phyloP scores from a whole-genome alignment of 1,139 yeast genomes.

The Pichia sp. region DNA sequence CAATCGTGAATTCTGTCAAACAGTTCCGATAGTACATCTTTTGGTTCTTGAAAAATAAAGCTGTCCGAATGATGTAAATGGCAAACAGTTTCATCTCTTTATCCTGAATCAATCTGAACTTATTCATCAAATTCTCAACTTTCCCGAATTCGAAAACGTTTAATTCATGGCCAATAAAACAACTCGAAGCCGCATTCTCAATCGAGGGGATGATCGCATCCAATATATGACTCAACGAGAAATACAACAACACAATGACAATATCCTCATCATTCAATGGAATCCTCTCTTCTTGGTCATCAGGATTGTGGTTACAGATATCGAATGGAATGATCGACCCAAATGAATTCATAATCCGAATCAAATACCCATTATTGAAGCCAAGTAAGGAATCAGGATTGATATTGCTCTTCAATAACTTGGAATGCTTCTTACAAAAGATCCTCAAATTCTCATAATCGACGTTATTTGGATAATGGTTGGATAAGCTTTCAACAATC shows the following conservation, averaged over 20 bases:
- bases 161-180: slow-evolving; percentile 20
- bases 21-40: not conserved
- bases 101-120: not conserved
- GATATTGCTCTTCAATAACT: not conserved
- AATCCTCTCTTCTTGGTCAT: not conserved
- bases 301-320: slow-evolving; percentile 4
- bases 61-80: slow-evolving; percentile 10
- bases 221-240: slow-evolving; percentile 9
- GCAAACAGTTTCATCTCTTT: slow-evolving; percentile 3
- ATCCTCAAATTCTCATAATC: slow-evolving; percentile 10
- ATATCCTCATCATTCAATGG: slow-evolving; percentile 4
- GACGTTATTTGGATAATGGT: not conserved
- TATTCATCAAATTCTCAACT: not conserved
- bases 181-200: slow-evolving; percentile 7
- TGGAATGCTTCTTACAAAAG: slow-evolving; percentile 2
- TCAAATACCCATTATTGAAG: slow-evolving; percentile 4
- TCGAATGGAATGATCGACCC: slow-evolving; percentile 13
- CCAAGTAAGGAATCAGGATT: not conserved
- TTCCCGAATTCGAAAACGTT: not conserved
- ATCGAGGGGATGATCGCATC: slow-evolving; percentile 8
- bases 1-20: not conserved
- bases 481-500: slow-evolving; percentile 5
- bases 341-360: slow-evolving; percentile 11
- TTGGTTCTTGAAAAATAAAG: slow-evolving; percentile 9
- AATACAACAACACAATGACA: slow-evolving; percentile 7